Base-by-base conservation (phyloP, 2,329 filamentous ascomycete genomes). In the Paradendryphiella salina region DNA sequence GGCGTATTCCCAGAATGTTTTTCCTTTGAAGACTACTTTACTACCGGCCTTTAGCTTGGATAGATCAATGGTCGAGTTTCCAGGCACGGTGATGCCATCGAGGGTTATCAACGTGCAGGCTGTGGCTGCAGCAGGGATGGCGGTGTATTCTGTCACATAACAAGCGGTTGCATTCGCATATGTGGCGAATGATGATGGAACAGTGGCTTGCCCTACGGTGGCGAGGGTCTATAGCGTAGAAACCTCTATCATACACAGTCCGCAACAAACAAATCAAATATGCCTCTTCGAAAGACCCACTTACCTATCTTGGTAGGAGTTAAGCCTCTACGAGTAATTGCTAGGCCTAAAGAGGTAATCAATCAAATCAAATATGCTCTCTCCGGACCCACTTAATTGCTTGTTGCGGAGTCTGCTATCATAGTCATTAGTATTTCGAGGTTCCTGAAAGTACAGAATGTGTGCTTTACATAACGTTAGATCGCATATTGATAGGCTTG, bases 101-200 rank as follows among this genome's bases (percentile, higher is more conserved):
- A 79, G 65, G 3, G 70, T 68, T 35, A 79, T 77, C 33, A 69
- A 67, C 11, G 70, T 75, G 64, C 77, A 79, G 1, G 71, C 67
- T 4, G 67, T 66, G 5, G 74, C 71, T 11, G 72, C 74, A 18
- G 71, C 69, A 8, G 48, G 46, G 18, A 62, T 64, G 13, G 26
- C 55, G 8, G 57, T 28, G 39, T 59, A 67, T 15, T 46, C 38
- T 6, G 62, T 66, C 15, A 64, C 64, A n/a, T 63, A 35, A 26
- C 64, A 66, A 5, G 38, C 42, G 38, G 58, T 57, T 5, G 43
- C 23, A 5, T 47, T 10, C 5, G 9, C 23, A 6, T 17, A 15
- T 11, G 23, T 26, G 23, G 23, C 23, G 23, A 26, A 26, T 2
- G 10, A 10, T 26, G 9, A 7, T 26, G 23, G 23, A 26, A 26